Conservation (phyloP, 495 filamentous ascomycete species). For the Talaromyces adpressus region DNA sequence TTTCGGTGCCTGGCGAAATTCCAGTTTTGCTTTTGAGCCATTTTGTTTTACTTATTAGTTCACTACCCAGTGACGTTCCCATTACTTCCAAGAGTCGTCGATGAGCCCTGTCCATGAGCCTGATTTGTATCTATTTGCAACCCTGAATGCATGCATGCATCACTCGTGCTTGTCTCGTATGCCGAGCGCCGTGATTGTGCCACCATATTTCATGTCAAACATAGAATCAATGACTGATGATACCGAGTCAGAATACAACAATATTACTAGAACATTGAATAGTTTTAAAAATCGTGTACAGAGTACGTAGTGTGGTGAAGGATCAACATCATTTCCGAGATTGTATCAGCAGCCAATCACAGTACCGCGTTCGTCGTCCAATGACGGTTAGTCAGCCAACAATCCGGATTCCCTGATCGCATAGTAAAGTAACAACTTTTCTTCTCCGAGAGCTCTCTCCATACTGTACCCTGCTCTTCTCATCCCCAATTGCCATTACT, state of each 20-base stretch:
- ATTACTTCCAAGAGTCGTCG: neutral
- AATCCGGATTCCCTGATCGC: neutral
- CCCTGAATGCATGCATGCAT: neutral
- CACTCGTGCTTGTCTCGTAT: neutral
- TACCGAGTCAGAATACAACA: neutral
- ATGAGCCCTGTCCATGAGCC: neutral
- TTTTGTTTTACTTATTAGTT: neutral
- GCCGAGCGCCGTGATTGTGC: neutral
- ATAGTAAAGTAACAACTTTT: neutral
- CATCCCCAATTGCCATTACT: neutral
- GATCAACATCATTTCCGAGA: neutral
- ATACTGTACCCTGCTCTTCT: neutral
- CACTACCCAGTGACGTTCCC: neutral
- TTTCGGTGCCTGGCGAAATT: neutral
- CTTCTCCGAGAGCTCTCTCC: neutral
- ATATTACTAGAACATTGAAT: neutral
- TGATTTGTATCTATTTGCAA: neutral
- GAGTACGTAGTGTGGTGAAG: neutral
- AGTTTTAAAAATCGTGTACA: neutral
- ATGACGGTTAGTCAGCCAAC: neutral
- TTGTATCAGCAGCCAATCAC: neutral
- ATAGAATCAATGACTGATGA: neutral
- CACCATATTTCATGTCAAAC: neutral
- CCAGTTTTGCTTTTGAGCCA: neutral
- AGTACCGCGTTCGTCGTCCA: neutral